A percentile compares a stretch with the other conserved stretches of the same genome.
phyloP scores from a whole-genome alignment of 2,329 filamentous ascomycete genomes.

The Diaporthe australafricana region DNA sequence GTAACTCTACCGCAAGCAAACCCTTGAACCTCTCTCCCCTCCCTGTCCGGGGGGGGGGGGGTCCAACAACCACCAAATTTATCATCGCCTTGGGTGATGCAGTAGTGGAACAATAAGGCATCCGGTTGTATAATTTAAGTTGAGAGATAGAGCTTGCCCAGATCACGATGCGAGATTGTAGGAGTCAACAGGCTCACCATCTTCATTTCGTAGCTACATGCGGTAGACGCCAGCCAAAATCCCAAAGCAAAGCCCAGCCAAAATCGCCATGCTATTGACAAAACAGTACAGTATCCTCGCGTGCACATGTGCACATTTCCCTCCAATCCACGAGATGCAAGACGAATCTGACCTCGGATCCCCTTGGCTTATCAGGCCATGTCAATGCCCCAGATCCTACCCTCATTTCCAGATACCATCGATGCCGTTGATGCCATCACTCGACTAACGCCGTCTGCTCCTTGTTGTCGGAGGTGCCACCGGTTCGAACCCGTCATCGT shows the following conservation, averaged over 20 bases:
- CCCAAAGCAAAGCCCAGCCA: constrained; percentile 13
- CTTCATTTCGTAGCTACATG: not conserved
- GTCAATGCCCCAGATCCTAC: not conserved
- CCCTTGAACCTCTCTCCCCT: no score
- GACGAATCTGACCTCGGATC: not conserved
- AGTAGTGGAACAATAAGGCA: no score
- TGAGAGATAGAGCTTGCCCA: no score
- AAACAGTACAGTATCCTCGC: not conserved
- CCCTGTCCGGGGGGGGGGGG: no score
- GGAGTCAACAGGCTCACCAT: not conserved
- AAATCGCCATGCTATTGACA: not conserved
- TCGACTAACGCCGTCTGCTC: constrained; percentile 35
- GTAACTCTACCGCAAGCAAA: not conserved
- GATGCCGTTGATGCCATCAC: not conserved
- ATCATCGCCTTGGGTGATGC: no score
- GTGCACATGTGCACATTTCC: no score
- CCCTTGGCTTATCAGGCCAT: not conserved
- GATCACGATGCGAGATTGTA: no score
- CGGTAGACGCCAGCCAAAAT: not conserved
- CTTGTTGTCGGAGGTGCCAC: constrained; percentile 51
- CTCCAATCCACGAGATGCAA: not conserved
- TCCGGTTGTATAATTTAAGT: no score
- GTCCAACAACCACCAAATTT: no score
- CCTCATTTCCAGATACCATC: not conserved
- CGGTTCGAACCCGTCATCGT: constrained; percentile 61